Base-by-base conservation (phyloP, 108 stramenopile genomes). In the Aurantiochytrium sp. region DNA sequence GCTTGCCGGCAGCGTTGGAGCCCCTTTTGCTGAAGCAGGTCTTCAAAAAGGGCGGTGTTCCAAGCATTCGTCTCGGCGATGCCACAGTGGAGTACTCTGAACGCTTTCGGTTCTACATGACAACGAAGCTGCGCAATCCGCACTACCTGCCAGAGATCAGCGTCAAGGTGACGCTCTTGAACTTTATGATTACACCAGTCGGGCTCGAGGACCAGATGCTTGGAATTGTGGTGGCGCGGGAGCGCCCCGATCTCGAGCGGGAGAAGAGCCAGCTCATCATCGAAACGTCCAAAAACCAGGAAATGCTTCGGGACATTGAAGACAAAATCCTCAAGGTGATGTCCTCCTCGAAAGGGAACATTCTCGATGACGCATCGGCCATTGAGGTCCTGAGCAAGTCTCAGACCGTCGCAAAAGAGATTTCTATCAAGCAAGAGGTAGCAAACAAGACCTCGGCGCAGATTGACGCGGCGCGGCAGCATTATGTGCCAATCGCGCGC, bases 171-270 rank as follows among this genome's bases (percentile, higher is more conserved):
- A 95, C 93, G 55, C 69, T 95, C 42, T 90, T 95, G 51, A 95
- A 95, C 60, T 95, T 95, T 90, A 94, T 93, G 92, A 92, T 93
- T 25, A 95, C 94, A 19, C 60, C 92, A 43, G 93, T 92, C 16
- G 94, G 94, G 6, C 90, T 95, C 42, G 91, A 93, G 58, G 94
- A 95, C 90, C 94, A 95, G 92, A 92, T 95, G 93, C 93, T 95
- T 16, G 94, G 94, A 49, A 91, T 91, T 23, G 92, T 92, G 18
- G 94, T 95, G 45, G 90, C 91, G 4, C 43, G 60, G 14, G 93
- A 93, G 60, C 72, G 92, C 47, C 18, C 92, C 23, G 94, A 91
- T 35, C 83, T 95, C 5, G 94, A 94, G 88, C 58, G 59, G 6
- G 60, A 92, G 19, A 72, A 93, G 21, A 91, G 92, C 8, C 64